Percentiles rank a stretch among this genome's conserved stretches.
Evolutionary conservation across 2,329 filamentous ascomycete species (phyloP).

Genomic region (Xylariaceae sp.): DNA sequence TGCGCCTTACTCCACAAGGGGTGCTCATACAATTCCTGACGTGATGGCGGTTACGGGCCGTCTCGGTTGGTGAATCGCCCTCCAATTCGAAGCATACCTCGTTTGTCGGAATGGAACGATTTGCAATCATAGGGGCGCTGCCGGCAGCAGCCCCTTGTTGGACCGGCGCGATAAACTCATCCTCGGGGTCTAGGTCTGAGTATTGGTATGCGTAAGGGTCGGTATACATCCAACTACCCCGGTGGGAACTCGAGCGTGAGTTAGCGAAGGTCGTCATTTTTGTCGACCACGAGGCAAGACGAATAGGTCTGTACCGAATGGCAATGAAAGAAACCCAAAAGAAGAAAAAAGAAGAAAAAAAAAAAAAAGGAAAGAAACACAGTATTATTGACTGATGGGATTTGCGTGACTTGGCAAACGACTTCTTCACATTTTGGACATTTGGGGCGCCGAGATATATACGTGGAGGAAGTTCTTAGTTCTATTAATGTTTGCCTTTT

Average conservation of each 20-base stretch:
- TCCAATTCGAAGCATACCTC: conserved; percentile 2
- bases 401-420: no score
- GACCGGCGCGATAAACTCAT: not conserved
- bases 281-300: not conserved
- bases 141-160: not conserved
- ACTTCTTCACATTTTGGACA: no score
- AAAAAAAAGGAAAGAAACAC: no score
- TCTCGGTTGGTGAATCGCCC: not conserved
- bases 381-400: no score
- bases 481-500: not conserved
- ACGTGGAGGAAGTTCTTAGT: not conserved
- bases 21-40: not conserved
- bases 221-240: conserved; percentile 16
- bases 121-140: conserved; percentile 1
- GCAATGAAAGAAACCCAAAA: not conserved
- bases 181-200: not conserved
- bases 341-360: not conserved
- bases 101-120: not conserved
- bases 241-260: not conserved
- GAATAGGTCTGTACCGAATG: no score
- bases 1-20: conserved; percentile 5
- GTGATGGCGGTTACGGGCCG: not conserved
- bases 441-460: not conserved
- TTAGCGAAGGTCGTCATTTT: conserved; percentile 2
- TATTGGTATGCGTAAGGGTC: conserved; percentile 20